These are phyloP conservation scores for Jackrogersella multiformis DNA, from an alignment of 495 filamentous ascomycete genomes.

Conservation along the genomic window DNA sequence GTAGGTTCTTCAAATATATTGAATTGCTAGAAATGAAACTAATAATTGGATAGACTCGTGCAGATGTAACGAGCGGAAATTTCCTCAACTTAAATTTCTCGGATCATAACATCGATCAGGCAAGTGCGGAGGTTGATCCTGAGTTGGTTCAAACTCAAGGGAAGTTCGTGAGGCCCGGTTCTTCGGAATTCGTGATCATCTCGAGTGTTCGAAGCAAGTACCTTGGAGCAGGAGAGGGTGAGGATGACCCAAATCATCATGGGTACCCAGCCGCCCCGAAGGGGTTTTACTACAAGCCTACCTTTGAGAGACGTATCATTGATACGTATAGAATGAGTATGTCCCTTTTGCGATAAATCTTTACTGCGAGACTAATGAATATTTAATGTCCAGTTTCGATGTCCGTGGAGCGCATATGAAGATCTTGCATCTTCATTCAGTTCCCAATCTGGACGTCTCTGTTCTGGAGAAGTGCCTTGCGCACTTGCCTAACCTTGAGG, in stretches of 20 bases:
- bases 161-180: not conserved
- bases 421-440: constrained; percentile 31
- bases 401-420: constrained; percentile 16
- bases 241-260: not conserved
- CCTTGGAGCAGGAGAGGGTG: not conserved
- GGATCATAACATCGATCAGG: constrained; percentile 1
- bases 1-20: not conserved
- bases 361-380: constrained; percentile 5
- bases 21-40: not conserved
- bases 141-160: not conserved
- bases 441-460: constrained; percentile 14
- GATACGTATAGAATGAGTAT: constrained; percentile 6
- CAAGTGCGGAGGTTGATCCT: not conserved
- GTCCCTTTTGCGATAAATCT: not conserved
- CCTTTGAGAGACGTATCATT: not conserved
- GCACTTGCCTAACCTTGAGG: constrained; percentile 21
- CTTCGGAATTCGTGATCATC: not conserved
- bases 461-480: constrained; percentile 21
- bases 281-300: not conserved
- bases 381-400: constrained; percentile 22
- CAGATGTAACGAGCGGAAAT: constrained; percentile 5
- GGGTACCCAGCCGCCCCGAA: constrained; percentile 12
- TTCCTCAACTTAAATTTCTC: constrained; percentile 18
- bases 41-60: constrained; percentile 16
- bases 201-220: constrained; percentile 6